Conservation (phyloP, 179 eudicot species). For the Gypsophila paniculata region DNA sequence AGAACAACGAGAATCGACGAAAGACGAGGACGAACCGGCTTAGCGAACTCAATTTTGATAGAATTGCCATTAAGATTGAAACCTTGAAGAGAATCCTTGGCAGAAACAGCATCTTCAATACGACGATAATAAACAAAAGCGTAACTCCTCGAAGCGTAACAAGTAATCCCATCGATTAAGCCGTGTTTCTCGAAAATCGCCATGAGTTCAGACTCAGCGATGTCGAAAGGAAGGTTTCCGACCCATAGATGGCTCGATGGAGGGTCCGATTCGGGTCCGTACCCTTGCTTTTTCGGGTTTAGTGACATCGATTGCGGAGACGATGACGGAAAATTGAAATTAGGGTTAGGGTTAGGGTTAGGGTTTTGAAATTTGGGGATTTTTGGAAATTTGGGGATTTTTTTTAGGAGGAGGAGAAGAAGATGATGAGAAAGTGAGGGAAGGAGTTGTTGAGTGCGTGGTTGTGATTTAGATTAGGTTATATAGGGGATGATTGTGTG, state of each 20-base stretch:
- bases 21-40: conserved; percentile 68
- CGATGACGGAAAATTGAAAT: not conserved
- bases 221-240: conserved; percentile 58
- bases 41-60: conserved; percentile 77
- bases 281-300: conserved; percentile 19
- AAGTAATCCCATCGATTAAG: conserved; percentile 43
- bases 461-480: not conserved
- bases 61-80: conserved; percentile 41
- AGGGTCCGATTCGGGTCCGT: conserved; percentile 27
- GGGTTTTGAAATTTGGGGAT: not conserved
- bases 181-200: conserved; percentile 56
- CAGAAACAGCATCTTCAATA: conserved; percentile 50
- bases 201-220: conserved; percentile 52
- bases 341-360: not conserved
- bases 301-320: conserved; percentile 2
- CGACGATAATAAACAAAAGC: conserved; percentile 61
- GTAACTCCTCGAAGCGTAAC: conserved; percentile 61
- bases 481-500: too few species aligned
- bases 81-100: conserved; percentile 54
- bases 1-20: conserved; percentile 10
- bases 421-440: not conserved
- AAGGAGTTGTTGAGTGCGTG: not conserved
- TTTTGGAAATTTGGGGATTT: conserved; percentile 6
- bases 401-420: not conserved
- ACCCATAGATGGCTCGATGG: conserved; percentile 73